Conservation (phyloP, 495 filamentous ascomycete species). For the Xylaria grammica region DNA sequence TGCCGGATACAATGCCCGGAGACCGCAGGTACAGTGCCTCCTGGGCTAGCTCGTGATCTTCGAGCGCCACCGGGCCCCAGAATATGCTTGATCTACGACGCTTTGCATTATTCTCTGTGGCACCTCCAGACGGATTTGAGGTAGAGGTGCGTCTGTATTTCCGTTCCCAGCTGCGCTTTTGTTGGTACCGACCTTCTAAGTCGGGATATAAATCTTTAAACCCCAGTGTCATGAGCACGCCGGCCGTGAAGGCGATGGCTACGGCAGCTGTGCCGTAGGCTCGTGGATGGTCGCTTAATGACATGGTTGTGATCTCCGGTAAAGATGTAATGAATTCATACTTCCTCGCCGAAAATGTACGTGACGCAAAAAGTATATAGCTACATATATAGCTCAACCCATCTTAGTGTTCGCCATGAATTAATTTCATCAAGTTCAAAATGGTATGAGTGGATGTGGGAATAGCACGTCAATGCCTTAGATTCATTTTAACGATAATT, state of each 20-base stretch:
- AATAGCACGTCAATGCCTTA: too few species aligned
- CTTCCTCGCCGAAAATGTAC: too few species aligned
- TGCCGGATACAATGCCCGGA: conserved; percentile 62
- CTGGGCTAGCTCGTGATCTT: conserved; percentile 51
- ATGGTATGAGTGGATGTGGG: too few species aligned
- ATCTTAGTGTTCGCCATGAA: too few species aligned
- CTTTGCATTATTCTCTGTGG: not conserved
- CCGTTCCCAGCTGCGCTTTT: conserved; percentile 31
- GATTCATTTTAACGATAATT: not conserved
- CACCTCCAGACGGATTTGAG: conserved; percentile 4
- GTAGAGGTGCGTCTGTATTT: conserved; percentile 3
- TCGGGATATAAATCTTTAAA: conserved; percentile 78
- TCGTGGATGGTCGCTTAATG: conserved; percentile 59
- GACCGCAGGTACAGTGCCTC: conserved; percentile 19
- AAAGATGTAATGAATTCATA: not conserved
- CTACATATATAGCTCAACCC: too few species aligned
- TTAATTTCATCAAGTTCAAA: too few species aligned
- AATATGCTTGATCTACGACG: conserved; percentile 44
- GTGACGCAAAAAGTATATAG: too few species aligned
- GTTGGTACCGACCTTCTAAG: conserved; percentile 65
- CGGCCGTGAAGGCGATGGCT: conserved; percentile 73
- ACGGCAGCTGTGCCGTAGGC: conserved; percentile 63
- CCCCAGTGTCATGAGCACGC: conserved; percentile 71
- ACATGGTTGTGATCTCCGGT: conserved; percentile 41
- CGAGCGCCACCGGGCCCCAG: conserved; percentile 52